phyloP scores from a whole-genome alignment of 1,284 basidiomycete genomes.

The Tilletiopsis washingtonensis region DNA sequence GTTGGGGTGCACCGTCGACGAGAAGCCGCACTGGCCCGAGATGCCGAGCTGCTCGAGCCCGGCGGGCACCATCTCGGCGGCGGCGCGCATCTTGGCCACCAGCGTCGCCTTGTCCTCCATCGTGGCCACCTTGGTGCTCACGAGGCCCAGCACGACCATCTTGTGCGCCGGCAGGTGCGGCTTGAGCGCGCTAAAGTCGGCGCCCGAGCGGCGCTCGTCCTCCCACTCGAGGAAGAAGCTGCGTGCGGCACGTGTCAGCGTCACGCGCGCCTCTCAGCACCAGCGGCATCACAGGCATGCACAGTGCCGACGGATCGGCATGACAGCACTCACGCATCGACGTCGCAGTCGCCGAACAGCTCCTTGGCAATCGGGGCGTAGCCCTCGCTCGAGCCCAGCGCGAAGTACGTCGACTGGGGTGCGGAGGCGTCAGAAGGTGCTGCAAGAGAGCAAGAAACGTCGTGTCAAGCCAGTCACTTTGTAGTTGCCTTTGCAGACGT shows the following conservation, averaged over 20 bases:
- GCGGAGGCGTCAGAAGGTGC: conserved; percentile 3
- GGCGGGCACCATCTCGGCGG: conserved; percentile 57
- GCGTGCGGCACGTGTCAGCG: too few species aligned
- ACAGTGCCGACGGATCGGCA: too few species aligned
- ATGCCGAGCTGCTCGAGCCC: conserved; percentile 59
- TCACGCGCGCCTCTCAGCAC: too few species aligned
- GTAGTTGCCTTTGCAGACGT: conserved; percentile 74
- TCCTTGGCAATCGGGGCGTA: conserved; percentile 63
- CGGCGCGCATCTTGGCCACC: conserved; percentile 58
- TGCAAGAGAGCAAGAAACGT: background rate
- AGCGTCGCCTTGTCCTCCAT: conserved; percentile 61
- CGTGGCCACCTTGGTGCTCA: conserved; percentile 64
- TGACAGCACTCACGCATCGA: too few species aligned
- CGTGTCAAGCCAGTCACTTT: conserved; percentile 33
- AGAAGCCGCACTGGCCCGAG: conserved; percentile 68
- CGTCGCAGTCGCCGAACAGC: conserved; percentile 64
- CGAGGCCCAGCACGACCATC: conserved; percentile 63
- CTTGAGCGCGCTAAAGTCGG: conserved; percentile 48
- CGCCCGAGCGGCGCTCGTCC: conserved; percentile 63
- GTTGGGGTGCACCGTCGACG: conserved; percentile 52
- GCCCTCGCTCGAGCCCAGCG: conserved; percentile 58
- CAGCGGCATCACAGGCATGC: too few species aligned
- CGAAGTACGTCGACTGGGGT: too few species aligned
- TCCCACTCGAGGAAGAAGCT: conserved; percentile 73
- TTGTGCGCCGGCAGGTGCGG: conserved; percentile 62